Conservation (phyloP, 352 stramenopile genomes). For the Phytophthora kernoviae region DNA sequence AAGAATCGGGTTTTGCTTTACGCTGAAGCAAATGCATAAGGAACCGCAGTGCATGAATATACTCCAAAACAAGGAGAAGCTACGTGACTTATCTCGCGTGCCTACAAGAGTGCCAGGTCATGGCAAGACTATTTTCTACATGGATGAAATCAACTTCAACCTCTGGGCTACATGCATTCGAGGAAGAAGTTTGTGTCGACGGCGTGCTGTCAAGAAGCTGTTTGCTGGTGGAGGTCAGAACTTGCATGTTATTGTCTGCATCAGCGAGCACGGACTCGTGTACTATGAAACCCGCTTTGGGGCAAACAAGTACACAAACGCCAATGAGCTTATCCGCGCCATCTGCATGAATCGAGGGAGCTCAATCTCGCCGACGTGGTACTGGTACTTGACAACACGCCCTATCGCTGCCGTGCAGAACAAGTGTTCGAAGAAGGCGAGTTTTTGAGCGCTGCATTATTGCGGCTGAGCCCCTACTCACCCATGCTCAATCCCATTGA, state of each 20-base stretch:
- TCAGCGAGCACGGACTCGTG: slow-evolving; percentile 4
- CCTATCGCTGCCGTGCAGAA: slow-evolving; percentile 6
- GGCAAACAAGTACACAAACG: background rate
- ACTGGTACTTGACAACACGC: slow-evolving; percentile 20
- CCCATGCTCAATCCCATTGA: slow-evolving; percentile 22
- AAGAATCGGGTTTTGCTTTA: too few species aligned
- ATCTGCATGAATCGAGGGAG: background rate
- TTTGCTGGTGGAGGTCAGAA: slow-evolving; percentile 16
- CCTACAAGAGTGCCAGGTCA: too few species aligned
- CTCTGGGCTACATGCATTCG: slow-evolving; percentile 4
- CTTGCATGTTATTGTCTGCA: slow-evolving; percentile 22
- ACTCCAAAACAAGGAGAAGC: too few species aligned
- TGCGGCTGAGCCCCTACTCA: slow-evolving; percentile 13
- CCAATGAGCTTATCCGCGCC: slow-evolving; percentile 6
- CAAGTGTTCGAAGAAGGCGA: slow-evolving; percentile 12
- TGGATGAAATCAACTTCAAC: slow-evolving; percentile 32
- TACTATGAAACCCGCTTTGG: slow-evolving; percentile 15
- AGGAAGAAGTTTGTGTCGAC: background rate
- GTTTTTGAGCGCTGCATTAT: slow-evolving; percentile 10
- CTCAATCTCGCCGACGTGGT: background rate
- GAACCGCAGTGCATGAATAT: too few species aligned
- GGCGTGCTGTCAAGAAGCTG: background rate
- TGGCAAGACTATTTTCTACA: slow-evolving; percentile 15
- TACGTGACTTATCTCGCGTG: too few species aligned
- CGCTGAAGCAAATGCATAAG: too few species aligned